Percentiles rank a stretch among this genome's conserved stretches.
These are phyloP conservation scores for Nakaseomyces kungkrabaensis DNA, from an alignment of 1,139 yeast species.

Conservation along the genomic window DNA sequence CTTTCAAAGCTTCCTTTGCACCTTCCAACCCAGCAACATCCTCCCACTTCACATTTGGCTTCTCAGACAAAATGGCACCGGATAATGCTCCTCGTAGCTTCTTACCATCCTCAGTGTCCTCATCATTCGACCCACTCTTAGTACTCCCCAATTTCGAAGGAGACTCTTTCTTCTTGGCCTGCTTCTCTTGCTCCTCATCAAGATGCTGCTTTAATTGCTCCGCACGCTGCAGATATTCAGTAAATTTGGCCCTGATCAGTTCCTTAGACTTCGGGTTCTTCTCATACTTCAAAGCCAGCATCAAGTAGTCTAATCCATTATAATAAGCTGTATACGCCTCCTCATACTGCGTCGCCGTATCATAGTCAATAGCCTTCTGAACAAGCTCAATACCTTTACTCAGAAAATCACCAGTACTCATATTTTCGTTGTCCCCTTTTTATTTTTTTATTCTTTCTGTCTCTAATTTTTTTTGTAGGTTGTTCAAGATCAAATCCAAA, in stretches of 20 bases:
- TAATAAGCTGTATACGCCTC: conserved; percentile 91
- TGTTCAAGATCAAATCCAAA: too few relatives aligned
- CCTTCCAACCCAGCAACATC: conserved; percentile 93
- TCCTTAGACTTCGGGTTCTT: conserved; percentile 86
- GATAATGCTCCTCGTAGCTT: conserved; percentile 85
- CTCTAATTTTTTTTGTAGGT: too few relatives aligned
- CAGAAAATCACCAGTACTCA: conserved; percentile 70
- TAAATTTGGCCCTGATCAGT: conserved; percentile 75
- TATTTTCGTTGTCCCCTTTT: conserved; percentile 8
- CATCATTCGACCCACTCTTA: conserved; percentile 39
- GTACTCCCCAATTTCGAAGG: conserved; percentile 11
- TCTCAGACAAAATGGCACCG: conserved; percentile 85
- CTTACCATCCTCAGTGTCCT: conserved; percentile 75
- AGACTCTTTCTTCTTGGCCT: conserved; percentile 33
- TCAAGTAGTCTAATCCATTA: conserved; percentile 86
- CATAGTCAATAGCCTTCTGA: conserved; percentile 92
- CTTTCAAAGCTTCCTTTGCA: conserved; percentile 94
- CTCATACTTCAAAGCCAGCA: conserved; percentile 94
- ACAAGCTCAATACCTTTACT: conserved; percentile 90
- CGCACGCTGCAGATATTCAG: conserved; percentile 86
- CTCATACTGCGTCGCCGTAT: conserved; percentile 79
- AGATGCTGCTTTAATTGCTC: conserved; percentile 89
- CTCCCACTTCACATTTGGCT: conserved; percentile 88
- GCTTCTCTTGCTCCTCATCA: conserved; percentile 45
- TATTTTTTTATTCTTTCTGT: not conserved